phyloP scores from a whole-genome alignment of 805 yeast genomes.

The Candida vartiovaarae region DNA sequence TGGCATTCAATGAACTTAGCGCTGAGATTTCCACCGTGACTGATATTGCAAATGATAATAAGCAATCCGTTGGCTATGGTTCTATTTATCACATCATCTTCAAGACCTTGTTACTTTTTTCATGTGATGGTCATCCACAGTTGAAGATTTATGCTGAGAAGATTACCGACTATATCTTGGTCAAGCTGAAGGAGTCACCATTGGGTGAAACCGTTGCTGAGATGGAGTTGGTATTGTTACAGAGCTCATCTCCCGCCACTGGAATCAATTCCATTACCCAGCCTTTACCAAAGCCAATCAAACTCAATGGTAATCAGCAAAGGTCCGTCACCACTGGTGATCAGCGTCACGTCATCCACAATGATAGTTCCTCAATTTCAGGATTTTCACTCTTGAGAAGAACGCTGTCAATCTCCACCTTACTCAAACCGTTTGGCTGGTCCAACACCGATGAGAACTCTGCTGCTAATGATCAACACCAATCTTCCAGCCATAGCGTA shows the following conservation, averaged over 20 bases:
- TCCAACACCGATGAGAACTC: constrained; percentile 16
- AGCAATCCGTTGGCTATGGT: constrained; percentile 76
- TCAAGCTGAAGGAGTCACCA: constrained; percentile 46
- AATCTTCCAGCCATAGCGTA: neutral
- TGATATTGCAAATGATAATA: constrained; percentile 26
- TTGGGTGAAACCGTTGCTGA: constrained; percentile 58
- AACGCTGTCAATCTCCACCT: constrained; percentile 23
- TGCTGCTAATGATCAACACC: constrained; percentile 7
- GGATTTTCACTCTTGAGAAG: constrained; percentile 17
- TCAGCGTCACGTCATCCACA: neutral
- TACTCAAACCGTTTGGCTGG: constrained; percentile 25
- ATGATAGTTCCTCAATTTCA: constrained; percentile 2
- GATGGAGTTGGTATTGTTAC: constrained; percentile 57
- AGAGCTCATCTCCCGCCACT: constrained; percentile 31
- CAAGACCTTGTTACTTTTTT: constrained; percentile 72
- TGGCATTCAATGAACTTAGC: constrained; percentile 70
- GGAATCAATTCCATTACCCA: constrained; percentile 9
- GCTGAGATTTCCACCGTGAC: constrained; percentile 36
- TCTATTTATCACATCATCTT: constrained; percentile 80
- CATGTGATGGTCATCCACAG: constrained; percentile 86
- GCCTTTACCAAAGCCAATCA: constrained; percentile 29
- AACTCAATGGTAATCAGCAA: constrained; percentile 27
- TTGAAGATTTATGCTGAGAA: constrained; percentile 66
- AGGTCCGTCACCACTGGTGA: constrained; percentile 18
- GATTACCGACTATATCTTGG: constrained; percentile 65